phyloP scores from a whole-genome alignment of 495 filamentous ascomycete species.

The Articulospora tetracladia region DNA sequence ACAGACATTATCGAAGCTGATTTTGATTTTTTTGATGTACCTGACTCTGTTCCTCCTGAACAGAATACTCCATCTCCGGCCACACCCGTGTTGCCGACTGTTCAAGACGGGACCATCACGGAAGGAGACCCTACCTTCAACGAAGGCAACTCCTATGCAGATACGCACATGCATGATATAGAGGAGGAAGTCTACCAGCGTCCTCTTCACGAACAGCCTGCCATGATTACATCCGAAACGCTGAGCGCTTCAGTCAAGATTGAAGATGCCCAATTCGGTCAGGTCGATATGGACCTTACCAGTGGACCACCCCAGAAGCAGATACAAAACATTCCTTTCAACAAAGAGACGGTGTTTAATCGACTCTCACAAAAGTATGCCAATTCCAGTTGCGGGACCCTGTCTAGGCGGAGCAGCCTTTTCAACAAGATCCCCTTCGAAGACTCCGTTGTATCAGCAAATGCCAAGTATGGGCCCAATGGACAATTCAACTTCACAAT shows the following conservation, averaged over 20 bases:
- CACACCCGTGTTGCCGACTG: neutral
- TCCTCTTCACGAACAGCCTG: too few species aligned
- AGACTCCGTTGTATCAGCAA: conserved; percentile 39
- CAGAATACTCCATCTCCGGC: neutral
- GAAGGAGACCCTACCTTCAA: neutral
- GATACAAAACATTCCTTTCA: conserved; percentile 32
- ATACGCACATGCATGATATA: neutral
- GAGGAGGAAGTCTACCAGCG: neutral
- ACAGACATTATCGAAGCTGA: conserved; percentile 85
- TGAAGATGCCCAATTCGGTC: neutral
- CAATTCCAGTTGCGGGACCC: neutral
- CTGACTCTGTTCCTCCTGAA: conserved; percentile 11
- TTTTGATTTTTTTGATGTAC: conserved; percentile 81
- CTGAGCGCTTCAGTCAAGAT: too few species aligned
- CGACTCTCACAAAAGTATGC: conserved; percentile 28
- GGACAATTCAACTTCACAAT: conserved; percentile 42
- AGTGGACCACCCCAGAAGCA: neutral
- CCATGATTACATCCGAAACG: too few species aligned
- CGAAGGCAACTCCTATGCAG: neutral
- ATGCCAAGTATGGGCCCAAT: conserved; percentile 46
- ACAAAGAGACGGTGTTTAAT: conserved; percentile 48
- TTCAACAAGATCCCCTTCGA: conserved; percentile 50
- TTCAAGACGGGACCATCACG: neutral
- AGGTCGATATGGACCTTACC: neutral
- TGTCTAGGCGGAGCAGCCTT: conserved; percentile 27